Conservation (phyloP, 306 rosid species). For the Albizia julibrissin region DNA sequence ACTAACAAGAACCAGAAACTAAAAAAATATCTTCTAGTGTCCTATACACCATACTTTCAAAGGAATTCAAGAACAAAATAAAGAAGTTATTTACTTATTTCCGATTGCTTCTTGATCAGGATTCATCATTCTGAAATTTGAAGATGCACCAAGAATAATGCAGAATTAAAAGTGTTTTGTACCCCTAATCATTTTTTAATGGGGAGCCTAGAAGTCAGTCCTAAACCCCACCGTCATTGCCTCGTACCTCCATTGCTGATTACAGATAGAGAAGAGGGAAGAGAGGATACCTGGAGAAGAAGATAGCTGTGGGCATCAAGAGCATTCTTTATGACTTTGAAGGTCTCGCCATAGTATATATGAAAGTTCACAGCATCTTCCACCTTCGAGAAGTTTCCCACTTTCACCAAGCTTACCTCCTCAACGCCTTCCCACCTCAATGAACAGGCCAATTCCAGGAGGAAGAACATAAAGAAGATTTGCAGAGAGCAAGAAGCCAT, state of each 20-base stretch:
- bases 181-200: not conserved
- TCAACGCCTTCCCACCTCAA: slow-evolving; percentile 35
- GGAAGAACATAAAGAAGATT: slow-evolving; percentile 31
- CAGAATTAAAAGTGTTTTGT: not conserved
- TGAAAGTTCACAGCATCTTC: slow-evolving; percentile 78
- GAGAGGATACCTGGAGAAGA: slow-evolving; percentile 77
- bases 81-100: not conserved
- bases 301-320: slow-evolving; percentile 90
- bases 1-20: slow-evolving; percentile 7
- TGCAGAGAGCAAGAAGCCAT: slow-evolving; percentile 42
- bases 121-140: not conserved
- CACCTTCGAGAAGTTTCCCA: slow-evolving; percentile 68
- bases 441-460: slow-evolving; percentile 34
- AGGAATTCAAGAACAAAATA: slow-evolving; percentile 7
- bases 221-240: not conserved
- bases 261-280: not conserved
- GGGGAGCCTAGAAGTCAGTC: not conserved
- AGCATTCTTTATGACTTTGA: slow-evolving; percentile 88
- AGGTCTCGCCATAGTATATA: slow-evolving; percentile 86
- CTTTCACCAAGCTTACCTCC: slow-evolving; percentile 46
- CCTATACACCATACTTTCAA: not conserved
- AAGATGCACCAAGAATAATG: not conserved
- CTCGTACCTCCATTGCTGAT: not conserved
- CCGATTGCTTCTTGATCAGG: not conserved
- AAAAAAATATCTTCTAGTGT: slow-evolving; percentile 9